Conservation (phyloP, 78 protist species). For the Dictyostelium discoideum region DNA sequence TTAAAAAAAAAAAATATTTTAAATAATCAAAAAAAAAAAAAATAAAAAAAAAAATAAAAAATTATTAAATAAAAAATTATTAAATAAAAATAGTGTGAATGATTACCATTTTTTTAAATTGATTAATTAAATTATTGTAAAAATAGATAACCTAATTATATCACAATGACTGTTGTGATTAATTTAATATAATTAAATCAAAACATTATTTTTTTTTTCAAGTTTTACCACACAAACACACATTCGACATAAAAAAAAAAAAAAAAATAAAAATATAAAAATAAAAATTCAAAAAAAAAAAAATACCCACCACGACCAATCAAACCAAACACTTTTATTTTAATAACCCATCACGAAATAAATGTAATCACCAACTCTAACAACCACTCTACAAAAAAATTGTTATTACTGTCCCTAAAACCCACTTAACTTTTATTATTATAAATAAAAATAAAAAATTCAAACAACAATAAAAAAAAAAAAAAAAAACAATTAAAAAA, state of each 20-base stretch:
- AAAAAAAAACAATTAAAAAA: too few relatives aligned
- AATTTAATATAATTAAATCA: background rate
- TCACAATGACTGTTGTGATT: background rate
- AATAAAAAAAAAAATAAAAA: background rate
- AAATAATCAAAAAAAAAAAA: background rate
- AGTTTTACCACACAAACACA: background rate
- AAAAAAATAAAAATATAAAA: too few relatives aligned
- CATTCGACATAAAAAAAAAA: background rate
- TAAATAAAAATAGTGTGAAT: background rate
- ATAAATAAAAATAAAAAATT: too few relatives aligned
- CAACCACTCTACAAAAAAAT: background rate
- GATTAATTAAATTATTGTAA: background rate
- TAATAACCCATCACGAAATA: background rate
- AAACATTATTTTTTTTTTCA: background rate
- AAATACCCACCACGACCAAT: too few relatives aligned
- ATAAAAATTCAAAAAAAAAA: too few relatives aligned
- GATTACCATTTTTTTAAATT: background rate
- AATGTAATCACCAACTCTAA: background rate
- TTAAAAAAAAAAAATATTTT: background rate
- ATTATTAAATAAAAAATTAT: background rate
- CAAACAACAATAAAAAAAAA: too few relatives aligned
- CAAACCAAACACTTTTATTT: too few relatives aligned
- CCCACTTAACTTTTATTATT: too few relatives aligned
- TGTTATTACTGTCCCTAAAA: too few relatives aligned
- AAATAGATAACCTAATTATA: background rate